Percentiles rank a stretch among this genome's conserved stretches.
Evolutionary conservation across 116 monocot genomes (phyloP).

Genomic region (Phalaenopsis hybrid): DNA sequence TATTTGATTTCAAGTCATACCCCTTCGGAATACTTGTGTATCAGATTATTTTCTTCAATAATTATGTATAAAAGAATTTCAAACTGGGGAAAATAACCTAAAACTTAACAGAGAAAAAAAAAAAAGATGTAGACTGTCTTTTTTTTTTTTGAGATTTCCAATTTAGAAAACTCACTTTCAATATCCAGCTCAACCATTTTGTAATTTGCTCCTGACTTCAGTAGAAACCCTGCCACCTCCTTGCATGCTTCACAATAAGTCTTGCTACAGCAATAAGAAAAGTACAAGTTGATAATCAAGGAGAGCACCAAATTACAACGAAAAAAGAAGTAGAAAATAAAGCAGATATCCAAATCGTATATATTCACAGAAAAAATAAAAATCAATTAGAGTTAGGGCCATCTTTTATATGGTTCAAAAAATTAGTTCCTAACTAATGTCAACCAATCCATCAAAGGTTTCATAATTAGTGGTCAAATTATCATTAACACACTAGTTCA

Average conservation of each 20-base stretch:
- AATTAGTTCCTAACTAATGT: too few species aligned
- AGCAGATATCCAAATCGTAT: neutral
- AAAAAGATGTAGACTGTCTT: neutral
- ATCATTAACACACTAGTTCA: neutral
- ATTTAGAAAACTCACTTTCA: slow-evolving; percentile 21
- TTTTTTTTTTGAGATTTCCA: neutral
- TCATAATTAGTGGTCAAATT: neutral
- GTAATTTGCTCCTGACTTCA: slow-evolving; percentile 25
- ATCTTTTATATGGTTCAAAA: neutral
- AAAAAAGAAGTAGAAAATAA: neutral
- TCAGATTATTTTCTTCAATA: too few species aligned
- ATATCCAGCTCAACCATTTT: slow-evolving; percentile 31
- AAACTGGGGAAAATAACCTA: neutral
- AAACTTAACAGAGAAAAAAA: neutral
- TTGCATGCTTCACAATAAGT: slow-evolving; percentile 28
- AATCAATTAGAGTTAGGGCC: neutral
- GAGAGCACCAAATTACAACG: neutral
- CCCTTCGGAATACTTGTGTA: too few species aligned
- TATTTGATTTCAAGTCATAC: neutral
- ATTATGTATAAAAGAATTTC: too few species aligned
- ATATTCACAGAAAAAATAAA: neutral
- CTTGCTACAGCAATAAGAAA: slow-evolving; percentile 23
- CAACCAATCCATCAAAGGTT: neutral
- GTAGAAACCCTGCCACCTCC: slow-evolving; percentile 24
- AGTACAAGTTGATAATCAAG: neutral